A percentile compares a stretch with the other conserved stretches of the same genome.
phyloP scores from a whole-genome alignment of 345 rosid genomes.

The Syzygium grande region DNA sequence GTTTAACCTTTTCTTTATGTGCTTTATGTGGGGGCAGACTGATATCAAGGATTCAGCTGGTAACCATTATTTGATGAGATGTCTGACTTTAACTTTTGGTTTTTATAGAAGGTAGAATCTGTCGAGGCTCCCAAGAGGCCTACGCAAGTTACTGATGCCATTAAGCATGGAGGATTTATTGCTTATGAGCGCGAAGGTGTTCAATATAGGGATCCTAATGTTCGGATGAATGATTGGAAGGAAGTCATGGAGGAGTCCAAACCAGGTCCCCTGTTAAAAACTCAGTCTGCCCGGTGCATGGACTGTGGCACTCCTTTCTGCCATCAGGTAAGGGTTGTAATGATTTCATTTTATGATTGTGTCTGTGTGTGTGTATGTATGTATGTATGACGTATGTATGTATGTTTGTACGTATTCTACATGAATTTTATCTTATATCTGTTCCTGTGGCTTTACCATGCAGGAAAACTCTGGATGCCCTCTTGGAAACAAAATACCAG shows the following conservation, averaged over 20 bases:
- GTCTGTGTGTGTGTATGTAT: too few relatives aligned
- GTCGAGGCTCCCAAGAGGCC: conserved; percentile 48
- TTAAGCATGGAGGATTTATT: conserved; percentile 78
- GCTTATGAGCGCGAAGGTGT: conserved; percentile 92
- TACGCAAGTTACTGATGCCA: conserved; percentile 47
- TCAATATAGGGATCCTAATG: conserved; percentile 80
- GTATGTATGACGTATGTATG: background rate
- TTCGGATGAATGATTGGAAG: conserved; percentile 82
- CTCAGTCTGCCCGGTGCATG: conserved; percentile 99
- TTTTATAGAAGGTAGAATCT: conserved; percentile 1
- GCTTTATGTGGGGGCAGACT: background rate
- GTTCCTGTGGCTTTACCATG: background rate
- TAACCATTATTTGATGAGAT: background rate
- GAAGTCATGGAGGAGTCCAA: conserved; percentile 84
- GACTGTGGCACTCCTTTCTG: conserved; percentile 99
- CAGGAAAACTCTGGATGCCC: conserved; percentile 99
- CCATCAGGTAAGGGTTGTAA: conserved; percentile 59
- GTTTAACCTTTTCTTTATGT: background rate
- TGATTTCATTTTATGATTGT: background rate
- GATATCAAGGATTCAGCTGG: background rate
- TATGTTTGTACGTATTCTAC: background rate
- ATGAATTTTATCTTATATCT: background rate
- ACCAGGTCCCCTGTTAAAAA: conserved; percentile 78
- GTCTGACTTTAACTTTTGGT: background rate
- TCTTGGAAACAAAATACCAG: conserved; percentile 98